Evolutionary conservation across 345 rosid genomes (phyloP), one percentile per base, ranked within the genome.

Genomic region (Sisymbrium altissimum): DNA sequence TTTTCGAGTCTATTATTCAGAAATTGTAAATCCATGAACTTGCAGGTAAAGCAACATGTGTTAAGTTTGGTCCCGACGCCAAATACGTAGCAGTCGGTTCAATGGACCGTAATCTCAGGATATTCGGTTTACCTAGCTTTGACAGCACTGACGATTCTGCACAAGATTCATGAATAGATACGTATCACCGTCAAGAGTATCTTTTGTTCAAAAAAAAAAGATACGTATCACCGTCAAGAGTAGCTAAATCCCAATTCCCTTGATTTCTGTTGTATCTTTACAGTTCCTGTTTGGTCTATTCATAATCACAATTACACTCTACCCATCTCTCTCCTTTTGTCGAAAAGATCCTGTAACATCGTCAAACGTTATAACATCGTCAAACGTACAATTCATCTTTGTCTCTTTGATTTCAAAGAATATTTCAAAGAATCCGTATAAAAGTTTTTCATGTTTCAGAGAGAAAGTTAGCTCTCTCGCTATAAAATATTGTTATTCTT

Each of bases 51-150:
- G 89, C 87, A 65, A 90, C 91, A 7, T 77, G 91, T 56, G 79
- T 85, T 6, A 95, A 90, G 78, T 92, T 90, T 53, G 98, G 99
- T 4, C 76, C 84, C 0, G 96, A 95, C 77, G 85, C 96, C 23
- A 90, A 84, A 70, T 95, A 87, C 80, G 49, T 92, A 57, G 97
- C 94, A 3, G 96, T 92, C 0, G 95, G 98, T 68, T 90, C 98
- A n/a, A 92, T 92, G 99, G 99, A 95, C 73, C 93, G 92, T 57
- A 92, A 95, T 73, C 91, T 92, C 23, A 84, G 95, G 56, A 79
- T 95, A 76, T 92, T 90, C 30, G 98, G 96, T 36, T 75, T 89
- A 71, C 94, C 97, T 1, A 74, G 60, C 7, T 85, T 84, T 35
- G 89, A 81, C 29, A 76, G 25, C 38, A 61, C 46, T 12, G 66